Evolutionary conservation across 2,329 filamentous ascomycete genomes (phyloP).

Genomic region (Colletotrichum spaethianum): DNA sequence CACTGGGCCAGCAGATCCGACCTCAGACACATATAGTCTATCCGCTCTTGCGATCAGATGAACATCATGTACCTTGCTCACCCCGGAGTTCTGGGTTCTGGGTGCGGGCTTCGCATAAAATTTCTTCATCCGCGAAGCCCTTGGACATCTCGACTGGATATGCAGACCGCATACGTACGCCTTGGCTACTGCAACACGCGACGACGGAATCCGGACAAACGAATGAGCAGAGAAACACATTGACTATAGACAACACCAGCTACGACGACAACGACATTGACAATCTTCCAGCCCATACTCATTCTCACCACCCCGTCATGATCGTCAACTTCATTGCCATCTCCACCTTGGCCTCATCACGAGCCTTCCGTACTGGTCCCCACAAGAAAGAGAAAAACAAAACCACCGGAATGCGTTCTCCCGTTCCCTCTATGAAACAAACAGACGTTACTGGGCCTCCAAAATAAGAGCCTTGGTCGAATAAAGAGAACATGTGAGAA

Average conservation of each 20-base stretch:
- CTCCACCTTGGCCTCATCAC: neutral
- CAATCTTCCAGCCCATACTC: slow-evolving; percentile 1
- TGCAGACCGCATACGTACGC: neutral
- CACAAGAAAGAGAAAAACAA: neutral
- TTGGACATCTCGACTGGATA: neutral
- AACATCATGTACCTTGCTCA: no score
- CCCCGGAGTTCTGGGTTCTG: neutral
- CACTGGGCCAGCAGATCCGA: neutral
- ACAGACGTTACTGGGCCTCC: slow-evolving; percentile 9
- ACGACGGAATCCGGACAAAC: neutral
- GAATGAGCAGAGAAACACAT: neutral
- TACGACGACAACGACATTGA: neutral
- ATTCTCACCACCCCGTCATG: slow-evolving; percentile 19
- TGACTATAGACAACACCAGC: neutral
- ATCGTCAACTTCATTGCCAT: slow-evolving; percentile 14
- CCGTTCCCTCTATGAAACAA: slow-evolving; percentile 3
- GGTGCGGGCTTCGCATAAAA: neutral
- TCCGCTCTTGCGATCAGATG: neutral
- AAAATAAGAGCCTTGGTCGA: slow-evolving; percentile 9
- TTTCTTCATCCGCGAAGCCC: neutral
- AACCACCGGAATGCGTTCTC: slow-evolving; percentile 5
- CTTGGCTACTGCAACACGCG: neutral
- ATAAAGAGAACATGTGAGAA: slow-evolving; percentile 2
- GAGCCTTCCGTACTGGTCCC: slow-evolving; percentile 3
- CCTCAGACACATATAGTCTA: neutral